These are phyloP conservation scores for Moesziomyces sp. DNA, from an alignment of 1,284 basidiomycete genomes.

Conservation along the genomic window DNA sequence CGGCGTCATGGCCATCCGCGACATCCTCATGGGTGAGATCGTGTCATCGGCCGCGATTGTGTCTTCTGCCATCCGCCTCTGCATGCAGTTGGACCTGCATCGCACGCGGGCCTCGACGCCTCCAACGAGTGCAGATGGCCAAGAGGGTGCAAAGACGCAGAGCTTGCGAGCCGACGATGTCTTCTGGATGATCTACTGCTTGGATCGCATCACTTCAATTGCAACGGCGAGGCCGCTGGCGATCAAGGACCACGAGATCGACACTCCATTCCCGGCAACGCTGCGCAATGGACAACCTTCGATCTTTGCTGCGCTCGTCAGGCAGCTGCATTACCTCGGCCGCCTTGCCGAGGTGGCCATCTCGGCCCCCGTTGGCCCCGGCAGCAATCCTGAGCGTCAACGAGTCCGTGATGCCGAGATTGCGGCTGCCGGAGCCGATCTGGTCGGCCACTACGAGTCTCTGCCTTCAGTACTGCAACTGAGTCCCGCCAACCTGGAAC, in stretches of 20 bases:
- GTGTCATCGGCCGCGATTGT: slow-evolving; percentile 30
- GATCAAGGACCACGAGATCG: slow-evolving; percentile 45
- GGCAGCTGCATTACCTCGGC: slow-evolving; percentile 38
- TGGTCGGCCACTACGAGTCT: slow-evolving; percentile 35
- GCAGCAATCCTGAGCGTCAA: slow-evolving; percentile 7
- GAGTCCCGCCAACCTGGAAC: slow-evolving; percentile 16
- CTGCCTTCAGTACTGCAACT: slow-evolving; percentile 33
- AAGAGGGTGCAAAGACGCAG: neutral
- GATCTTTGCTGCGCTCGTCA: slow-evolving; percentile 43
- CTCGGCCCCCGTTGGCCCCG: neutral
- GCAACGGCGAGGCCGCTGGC: slow-evolving; percentile 28
- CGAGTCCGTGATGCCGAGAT: slow-evolving; percentile 22
- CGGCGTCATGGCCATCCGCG: slow-evolving; percentile 37
- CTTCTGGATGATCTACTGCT: slow-evolving; percentile 41
- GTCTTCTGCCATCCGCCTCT: slow-evolving; percentile 30
- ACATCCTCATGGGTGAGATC: slow-evolving; percentile 29
- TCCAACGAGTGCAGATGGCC: neutral
- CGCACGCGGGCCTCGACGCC: slow-evolving; percentile 5
- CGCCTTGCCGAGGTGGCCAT: slow-evolving; percentile 21
- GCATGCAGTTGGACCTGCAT: slow-evolving; percentile 41
- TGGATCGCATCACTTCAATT: slow-evolving; percentile 43
- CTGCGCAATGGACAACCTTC: slow-evolving; percentile 35
- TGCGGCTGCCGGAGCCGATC: slow-evolving; percentile 23
- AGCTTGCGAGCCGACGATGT: slow-evolving; percentile 12
- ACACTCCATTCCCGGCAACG: slow-evolving; percentile 22